Percentiles rank a stretch among this genome's conserved stretches.
Conservation (phyloP, 495 filamentous ascomycete genomes). For the Podospora comata region DNA sequence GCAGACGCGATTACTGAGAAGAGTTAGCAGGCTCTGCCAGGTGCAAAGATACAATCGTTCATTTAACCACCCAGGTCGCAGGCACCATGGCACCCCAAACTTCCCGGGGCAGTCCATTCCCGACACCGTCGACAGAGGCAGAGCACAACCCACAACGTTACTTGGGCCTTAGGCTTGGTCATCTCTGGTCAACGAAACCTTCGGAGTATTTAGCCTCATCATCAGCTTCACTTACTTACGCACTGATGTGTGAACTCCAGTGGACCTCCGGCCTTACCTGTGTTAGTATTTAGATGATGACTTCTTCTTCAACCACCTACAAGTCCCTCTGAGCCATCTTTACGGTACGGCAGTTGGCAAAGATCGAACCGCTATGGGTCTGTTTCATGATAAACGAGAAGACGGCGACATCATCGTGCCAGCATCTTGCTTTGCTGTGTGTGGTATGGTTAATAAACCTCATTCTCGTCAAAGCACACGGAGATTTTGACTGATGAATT, state of each 20-base stretch:
- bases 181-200: background rate
- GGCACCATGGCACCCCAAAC: background rate
- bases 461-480: background rate
- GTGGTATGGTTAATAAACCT: background rate
- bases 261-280: background rate
- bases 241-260: background rate
- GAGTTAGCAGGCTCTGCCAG: background rate
- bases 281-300: background rate
- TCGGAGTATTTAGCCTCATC: background rate
- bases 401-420: background rate
- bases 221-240: background rate
- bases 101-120: background rate
- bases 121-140: background rate
- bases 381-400: background rate
- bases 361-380: background rate
- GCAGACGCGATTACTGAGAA: background rate
- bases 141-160: background rate
- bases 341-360: background rate
- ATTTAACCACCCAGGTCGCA: background rate
- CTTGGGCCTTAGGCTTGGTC: background rate
- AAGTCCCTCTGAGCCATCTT: background rate
- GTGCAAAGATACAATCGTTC: background rate
- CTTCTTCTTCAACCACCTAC: background rate
- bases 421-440: background rate
- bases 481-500: background rate